Conservation (phyloP, 805 yeast genomes). For the Wickerhamomyces queroliae region DNA sequence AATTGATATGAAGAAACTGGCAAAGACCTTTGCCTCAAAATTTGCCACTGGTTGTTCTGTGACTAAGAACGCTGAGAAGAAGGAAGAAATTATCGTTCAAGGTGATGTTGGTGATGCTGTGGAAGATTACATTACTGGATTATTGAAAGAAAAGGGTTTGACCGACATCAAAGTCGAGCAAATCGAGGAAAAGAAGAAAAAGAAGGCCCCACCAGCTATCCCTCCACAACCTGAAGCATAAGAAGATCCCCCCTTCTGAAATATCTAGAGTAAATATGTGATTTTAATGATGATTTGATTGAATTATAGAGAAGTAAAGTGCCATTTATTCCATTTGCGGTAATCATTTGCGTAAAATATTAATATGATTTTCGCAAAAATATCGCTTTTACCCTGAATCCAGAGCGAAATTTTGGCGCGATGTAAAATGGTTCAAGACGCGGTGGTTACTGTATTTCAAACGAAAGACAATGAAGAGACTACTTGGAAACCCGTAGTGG, state of each 20-base stretch:
- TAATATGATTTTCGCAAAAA: neutral
- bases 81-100: slow-evolving; percentile 86
- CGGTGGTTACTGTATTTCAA: neutral
- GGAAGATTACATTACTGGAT: slow-evolving; percentile 62
- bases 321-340: too few species aligned
- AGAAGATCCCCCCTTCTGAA: too few species aligned
- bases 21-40: slow-evolving; percentile 88
- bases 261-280: too few species aligned
- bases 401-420: too few species aligned
- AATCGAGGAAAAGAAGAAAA: slow-evolving; percentile 74
- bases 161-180: slow-evolving; percentile 85
- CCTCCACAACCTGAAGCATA: slow-evolving; percentile 1
- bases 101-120: slow-evolving; percentile 95
- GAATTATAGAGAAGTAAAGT: too few species aligned
- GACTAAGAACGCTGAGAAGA: slow-evolving; percentile 83
- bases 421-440: too few species aligned
- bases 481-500: too few species aligned
- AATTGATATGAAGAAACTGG: slow-evolving; percentile 82
- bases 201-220: slow-evolving; percentile 33
- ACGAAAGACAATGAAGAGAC: neutral
- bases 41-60: slow-evolving; percentile 97
- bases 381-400: too few species aligned
- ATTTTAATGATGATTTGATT: too few species aligned
- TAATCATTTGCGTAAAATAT: too few species aligned
- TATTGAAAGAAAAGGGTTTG: slow-evolving; percentile 78